phyloP scores from a whole-genome alignment of 257 asterid genomes.

The Plantago elongata region DNA sequence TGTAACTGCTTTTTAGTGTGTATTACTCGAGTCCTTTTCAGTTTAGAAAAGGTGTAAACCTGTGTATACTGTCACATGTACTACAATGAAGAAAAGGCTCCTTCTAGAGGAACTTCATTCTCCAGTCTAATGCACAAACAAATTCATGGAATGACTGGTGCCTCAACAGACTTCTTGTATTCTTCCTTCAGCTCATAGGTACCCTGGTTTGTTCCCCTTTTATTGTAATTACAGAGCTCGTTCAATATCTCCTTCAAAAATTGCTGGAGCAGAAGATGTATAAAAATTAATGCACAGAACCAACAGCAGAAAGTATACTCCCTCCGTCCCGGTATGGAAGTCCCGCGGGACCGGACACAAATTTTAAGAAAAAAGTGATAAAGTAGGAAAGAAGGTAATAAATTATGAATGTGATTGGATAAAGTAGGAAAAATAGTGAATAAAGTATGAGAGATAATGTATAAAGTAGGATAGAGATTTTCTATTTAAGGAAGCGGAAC shows the following conservation, averaged over 20 bases:
- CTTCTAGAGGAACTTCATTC: slow-evolving; percentile 9
- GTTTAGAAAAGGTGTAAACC: neutral
- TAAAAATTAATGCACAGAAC: neutral
- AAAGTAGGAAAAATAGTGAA: no score
- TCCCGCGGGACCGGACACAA: no score
- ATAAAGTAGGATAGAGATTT: no score
- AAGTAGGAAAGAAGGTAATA: no score
- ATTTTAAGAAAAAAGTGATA: no score
- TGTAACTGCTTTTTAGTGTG: slow-evolving; percentile 1
- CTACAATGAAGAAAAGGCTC: slow-evolving; percentile 4
- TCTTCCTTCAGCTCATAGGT: slow-evolving; percentile 92
- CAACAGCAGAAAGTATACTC: neutral
- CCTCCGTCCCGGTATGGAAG: no score
- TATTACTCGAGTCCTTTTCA: neutral
- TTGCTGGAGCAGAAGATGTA: slow-evolving; percentile 52
- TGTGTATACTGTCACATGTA: neutral
- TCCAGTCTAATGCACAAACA: slow-evolving; percentile 30
- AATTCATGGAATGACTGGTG: slow-evolving; percentile 35
- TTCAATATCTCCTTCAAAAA: slow-evolving; percentile 83
- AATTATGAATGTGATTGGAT: no score
- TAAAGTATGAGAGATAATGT: no score
- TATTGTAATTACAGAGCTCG: slow-evolving; percentile 82
- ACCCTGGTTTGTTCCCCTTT: slow-evolving; percentile 91
- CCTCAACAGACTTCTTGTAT: slow-evolving; percentile 83
- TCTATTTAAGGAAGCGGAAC: no score